A percentile compares a stretch with the other conserved stretches of the same genome.
Evolutionary conservation across 192 early-diverging fungal genomes (phyloP).

Genomic region (Rhizophagus sp.): DNA sequence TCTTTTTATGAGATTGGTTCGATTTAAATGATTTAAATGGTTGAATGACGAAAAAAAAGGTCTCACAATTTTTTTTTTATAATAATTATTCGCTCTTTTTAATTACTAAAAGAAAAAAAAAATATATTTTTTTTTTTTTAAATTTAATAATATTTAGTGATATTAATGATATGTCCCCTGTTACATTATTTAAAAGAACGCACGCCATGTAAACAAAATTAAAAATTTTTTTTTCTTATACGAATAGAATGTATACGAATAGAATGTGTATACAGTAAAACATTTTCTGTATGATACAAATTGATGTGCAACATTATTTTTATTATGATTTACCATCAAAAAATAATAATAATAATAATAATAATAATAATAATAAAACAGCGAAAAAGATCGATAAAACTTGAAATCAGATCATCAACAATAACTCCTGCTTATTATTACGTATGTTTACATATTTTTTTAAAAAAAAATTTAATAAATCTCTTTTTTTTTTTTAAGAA

Average conservation of each 20-base stretch:
- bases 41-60: too few relatives aligned
- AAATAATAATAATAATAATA: background rate
- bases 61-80: too few relatives aligned
- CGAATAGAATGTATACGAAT: background rate
- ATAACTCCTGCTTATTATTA: background rate
- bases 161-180: background rate
- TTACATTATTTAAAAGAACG: background rate
- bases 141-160: too few relatives aligned
- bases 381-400: background rate
- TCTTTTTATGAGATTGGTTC: too few relatives aligned
- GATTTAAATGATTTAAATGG: too few relatives aligned
- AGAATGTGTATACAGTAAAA: background rate
- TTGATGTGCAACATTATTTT: background rate
- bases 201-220: background rate
- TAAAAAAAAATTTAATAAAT: too few relatives aligned
- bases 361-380: too few relatives aligned
- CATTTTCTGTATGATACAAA: background rate
- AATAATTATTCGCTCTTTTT: too few relatives aligned
- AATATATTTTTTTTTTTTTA: too few relatives aligned
- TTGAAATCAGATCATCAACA: background rate
- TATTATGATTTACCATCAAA: background rate
- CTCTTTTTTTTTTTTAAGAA: too few relatives aligned
- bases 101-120: too few relatives aligned
- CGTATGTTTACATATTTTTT: too few relatives aligned
- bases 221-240: background rate